These are phyloP conservation scores for Acer negundo DNA, from an alignment of 345 rosid species.

Conservation along the genomic window DNA sequence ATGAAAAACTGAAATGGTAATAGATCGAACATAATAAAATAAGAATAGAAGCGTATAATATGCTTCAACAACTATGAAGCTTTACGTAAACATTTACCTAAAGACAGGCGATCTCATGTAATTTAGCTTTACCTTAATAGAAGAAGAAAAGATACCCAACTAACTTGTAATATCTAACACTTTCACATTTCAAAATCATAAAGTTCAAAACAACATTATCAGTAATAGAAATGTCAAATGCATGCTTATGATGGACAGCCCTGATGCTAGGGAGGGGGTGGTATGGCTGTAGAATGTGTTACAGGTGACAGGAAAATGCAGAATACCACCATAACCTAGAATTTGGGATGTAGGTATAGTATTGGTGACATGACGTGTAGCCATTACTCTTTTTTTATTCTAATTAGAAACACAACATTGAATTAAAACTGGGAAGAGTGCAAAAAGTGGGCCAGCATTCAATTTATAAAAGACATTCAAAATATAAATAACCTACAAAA, in stretches of 20 bases:
- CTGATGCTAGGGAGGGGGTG: background rate
- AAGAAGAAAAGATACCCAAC: background rate
- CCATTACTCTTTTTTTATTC: background rate
- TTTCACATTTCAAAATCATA: background rate
- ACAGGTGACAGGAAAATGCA: background rate
- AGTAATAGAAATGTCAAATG: background rate
- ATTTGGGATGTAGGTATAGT: background rate
- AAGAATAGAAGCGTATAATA: too few relatives aligned
- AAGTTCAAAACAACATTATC: background rate
- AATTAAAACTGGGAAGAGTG: background rate
- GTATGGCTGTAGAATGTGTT: background rate
- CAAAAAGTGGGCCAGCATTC: background rate
- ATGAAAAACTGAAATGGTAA: too few relatives aligned
- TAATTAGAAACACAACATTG: background rate
- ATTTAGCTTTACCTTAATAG: too few relatives aligned
- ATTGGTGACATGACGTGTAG: background rate
- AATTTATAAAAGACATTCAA: background rate
- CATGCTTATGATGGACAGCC: background rate
- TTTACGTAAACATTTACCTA: background rate
- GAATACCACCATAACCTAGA: background rate
- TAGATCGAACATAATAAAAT: too few relatives aligned
- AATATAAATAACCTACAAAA: background rate
- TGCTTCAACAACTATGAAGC: too few relatives aligned
- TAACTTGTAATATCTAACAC: slow-evolving; percentile 1
- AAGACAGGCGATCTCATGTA: background rate